Conservation (phyloP, 202 grass and related monocot genomes). For the Zizania palustris region DNA sequence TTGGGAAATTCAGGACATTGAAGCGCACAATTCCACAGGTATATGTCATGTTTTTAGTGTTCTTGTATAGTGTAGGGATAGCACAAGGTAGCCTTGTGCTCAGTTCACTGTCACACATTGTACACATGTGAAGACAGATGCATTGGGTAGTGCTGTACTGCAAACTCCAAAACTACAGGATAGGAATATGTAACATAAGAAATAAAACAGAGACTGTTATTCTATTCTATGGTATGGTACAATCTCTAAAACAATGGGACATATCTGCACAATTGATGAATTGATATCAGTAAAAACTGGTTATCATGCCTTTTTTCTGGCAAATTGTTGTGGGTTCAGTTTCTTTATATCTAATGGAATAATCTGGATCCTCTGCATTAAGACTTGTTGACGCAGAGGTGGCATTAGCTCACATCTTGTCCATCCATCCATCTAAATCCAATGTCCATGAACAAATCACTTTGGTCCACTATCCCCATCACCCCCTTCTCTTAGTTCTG, state of each 20-base stretch:
- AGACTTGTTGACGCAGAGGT: too few relatives aligned
- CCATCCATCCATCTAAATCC: too few relatives aligned
- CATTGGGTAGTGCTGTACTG: not conserved
- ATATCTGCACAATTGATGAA: not conserved
- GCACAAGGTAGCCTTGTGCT: not conserved
- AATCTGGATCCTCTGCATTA: too few relatives aligned
- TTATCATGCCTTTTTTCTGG: not conserved
- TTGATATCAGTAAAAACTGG: not conserved
- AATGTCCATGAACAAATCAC: too few relatives aligned
- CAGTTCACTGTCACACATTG: conserved; percentile 3
- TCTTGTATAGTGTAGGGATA: conserved; percentile 1
- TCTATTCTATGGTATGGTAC: conserved; percentile 10
- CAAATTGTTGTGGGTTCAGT: not conserved
- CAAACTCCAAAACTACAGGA: conserved; percentile 1
- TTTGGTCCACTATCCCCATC: too few relatives aligned
- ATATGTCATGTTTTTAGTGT: conserved; percentile 17
- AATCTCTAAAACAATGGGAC: conserved; percentile 4
- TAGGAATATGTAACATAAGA: not conserved
- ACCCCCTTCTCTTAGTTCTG: too few relatives aligned
- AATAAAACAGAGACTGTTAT: conserved; percentile 1
- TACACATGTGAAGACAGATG: not conserved
- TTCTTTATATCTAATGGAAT: too few relatives aligned
- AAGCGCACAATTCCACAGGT: conserved; percentile 96
- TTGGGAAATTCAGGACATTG: conserved; percentile 92
- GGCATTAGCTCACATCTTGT: too few relatives aligned